phyloP scores from a whole-genome alignment of 2,329 filamentous ascomycete genomes.

The Diplodia mutila region DNA sequence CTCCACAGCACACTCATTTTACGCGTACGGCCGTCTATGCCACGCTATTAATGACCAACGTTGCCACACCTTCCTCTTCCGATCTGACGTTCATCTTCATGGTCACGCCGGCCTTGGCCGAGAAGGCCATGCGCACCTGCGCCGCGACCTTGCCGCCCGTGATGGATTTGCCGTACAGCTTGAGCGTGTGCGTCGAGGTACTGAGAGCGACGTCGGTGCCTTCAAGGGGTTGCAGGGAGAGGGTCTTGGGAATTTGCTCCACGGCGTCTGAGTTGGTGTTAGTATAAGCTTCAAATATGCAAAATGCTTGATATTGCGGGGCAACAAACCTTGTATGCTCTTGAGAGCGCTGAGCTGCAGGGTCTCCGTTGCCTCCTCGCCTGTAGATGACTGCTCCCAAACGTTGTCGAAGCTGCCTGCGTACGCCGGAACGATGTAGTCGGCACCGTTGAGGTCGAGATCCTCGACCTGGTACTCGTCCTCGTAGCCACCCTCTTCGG shows the following conservation, averaged over 20 bases:
- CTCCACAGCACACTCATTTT: not conserved
- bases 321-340: constrained; percentile 80
- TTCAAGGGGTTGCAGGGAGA: constrained; percentile 91
- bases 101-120: constrained; percentile 88
- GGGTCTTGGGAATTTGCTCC: constrained; percentile 81
- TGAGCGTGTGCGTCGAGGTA: constrained; percentile 89
- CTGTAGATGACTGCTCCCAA: constrained; percentile 90
- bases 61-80: constrained; percentile 90
- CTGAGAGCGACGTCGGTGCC: constrained; percentile 90
- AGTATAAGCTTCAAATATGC: not conserved
- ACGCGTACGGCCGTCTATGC: constrained; percentile 55
- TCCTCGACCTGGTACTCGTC: constrained; percentile 74
- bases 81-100: constrained; percentile 92
- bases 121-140: constrained; percentile 89
- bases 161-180: constrained; percentile 94
- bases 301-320: not conserved
- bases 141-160: constrained; percentile 86
- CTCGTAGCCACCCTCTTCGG: constrained; percentile 89
- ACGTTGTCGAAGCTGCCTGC: constrained; percentile 94
- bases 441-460: constrained; percentile 71
- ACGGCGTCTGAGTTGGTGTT: constrained; percentile 70
- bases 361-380: constrained; percentile 90
- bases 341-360: constrained; percentile 85
- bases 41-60: constrained; percentile 81
- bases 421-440: constrained; percentile 92